These are phyloP conservation scores for Oryza nivara DNA, from an alignment of 176 grass and related monocot genomes.

Conservation along the genomic window DNA sequence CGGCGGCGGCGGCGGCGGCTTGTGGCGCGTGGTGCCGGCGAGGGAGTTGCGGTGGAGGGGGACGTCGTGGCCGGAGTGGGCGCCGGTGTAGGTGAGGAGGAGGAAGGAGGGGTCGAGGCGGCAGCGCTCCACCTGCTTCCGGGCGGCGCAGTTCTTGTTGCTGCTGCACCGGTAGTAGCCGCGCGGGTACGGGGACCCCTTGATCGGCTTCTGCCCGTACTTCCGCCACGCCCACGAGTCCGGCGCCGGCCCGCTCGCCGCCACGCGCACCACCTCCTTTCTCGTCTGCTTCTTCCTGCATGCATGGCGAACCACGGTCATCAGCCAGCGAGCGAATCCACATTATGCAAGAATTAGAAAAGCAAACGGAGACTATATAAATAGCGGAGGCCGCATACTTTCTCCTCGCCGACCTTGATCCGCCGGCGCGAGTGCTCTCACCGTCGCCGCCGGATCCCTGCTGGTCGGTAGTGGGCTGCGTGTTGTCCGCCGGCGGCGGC, in stretches of 20 bases:
- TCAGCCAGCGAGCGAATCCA: background rate
- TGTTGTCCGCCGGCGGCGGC: background rate
- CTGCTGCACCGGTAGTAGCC: conserved; percentile 84
- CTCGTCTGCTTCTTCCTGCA: conserved; percentile 70
- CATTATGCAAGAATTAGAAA: background rate
- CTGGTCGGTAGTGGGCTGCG: background rate
- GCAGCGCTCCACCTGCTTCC: conserved; percentile 89
- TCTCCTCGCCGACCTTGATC: conserved; percentile 53
- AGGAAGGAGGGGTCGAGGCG: conserved; percentile 49
- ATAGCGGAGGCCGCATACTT: conserved; percentile 47
- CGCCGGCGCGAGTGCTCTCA: background rate
- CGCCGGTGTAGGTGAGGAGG: conserved; percentile 81
- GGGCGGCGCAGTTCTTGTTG: conserved; percentile 63
- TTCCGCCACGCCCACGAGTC: conserved; percentile 95
- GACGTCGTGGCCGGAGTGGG: conserved; percentile 63
- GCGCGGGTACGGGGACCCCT: conserved; percentile 82
- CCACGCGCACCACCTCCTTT: conserved; percentile 60
- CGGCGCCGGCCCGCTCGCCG: conserved; percentile 46
- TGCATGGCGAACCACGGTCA: background rate
- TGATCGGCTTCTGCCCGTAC: conserved; percentile 98
- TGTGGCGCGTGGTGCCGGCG: conserved; percentile 71
- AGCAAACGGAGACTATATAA: background rate
- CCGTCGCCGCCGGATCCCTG: background rate
- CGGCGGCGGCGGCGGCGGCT: background rate
- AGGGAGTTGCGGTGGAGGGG: conserved; percentile 82